Evolutionary conservation across 1,284 basidiomycete species (phyloP).

Genomic region (Neonothopanus nambi): DNA sequence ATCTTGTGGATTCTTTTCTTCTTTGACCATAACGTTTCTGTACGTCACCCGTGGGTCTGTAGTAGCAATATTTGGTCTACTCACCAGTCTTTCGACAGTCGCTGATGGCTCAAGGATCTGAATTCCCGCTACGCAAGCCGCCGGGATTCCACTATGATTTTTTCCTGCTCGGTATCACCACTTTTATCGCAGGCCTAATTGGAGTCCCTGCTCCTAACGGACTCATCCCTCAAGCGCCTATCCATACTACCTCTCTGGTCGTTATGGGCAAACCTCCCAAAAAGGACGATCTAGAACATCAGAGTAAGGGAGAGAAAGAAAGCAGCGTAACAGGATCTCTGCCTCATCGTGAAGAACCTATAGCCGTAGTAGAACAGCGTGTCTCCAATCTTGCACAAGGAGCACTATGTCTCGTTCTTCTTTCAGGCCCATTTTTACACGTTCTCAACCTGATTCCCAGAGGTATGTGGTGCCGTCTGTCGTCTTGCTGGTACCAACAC

Average conservation of each 20-base stretch:
- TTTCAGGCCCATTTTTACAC: conserved; percentile 82
- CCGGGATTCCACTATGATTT: conserved; percentile 93
- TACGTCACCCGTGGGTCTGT: conserved; percentile 32
- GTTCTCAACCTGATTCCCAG: conserved; percentile 77
- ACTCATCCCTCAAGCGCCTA: conserved; percentile 94
- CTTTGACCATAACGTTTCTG: conserved; percentile 85
- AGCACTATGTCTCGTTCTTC: conserved; percentile 73
- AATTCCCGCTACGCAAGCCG: conserved; percentile 89
- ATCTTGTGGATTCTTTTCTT: conserved; percentile 75
- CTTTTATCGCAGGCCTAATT: conserved; percentile 88
- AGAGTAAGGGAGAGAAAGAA: conserved; percentile 1
- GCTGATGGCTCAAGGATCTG: conserved; percentile 90
- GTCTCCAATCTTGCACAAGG: conserved; percentile 89
- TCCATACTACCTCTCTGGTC: conserved; percentile 86
- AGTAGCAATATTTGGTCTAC: not conserved
- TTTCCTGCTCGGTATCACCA: conserved; percentile 88
- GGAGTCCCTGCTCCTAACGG: conserved; percentile 95
- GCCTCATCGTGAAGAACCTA: conserved; percentile 53
- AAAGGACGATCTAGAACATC: conserved; percentile 40
- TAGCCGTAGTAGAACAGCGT: conserved; percentile 86
- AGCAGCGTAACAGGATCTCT: not conserved
- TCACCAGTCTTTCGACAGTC: conserved; percentile 47
- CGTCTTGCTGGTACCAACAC: not conserved
- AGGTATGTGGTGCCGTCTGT: conserved; percentile 34
- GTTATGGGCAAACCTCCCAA: conserved; percentile 63